These are phyloP conservation scores for Chaetomiaceae sp. DNA, from an alignment of 2,329 filamentous ascomycete species.

Conservation along the genomic window DNA sequence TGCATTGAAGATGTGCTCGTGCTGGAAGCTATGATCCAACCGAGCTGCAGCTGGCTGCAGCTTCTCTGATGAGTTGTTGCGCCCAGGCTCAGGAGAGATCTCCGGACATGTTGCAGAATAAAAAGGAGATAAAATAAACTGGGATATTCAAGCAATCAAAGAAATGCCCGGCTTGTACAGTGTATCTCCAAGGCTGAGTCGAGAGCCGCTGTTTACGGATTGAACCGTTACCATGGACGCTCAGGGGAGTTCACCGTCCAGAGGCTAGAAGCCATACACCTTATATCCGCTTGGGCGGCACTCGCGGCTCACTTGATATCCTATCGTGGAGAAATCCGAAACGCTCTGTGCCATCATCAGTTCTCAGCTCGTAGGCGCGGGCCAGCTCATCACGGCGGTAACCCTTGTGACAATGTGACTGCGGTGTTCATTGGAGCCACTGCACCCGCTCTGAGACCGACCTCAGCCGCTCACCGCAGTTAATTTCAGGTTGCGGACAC, in stretches of 20 bases:
- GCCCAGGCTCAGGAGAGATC: background rate
- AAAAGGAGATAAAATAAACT: background rate
- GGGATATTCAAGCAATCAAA: background rate
- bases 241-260: too few relatives aligned
- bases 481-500: too few relatives aligned
- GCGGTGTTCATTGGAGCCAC: background rate
- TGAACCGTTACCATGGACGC: too few relatives aligned
- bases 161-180: background rate
- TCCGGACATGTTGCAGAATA: background rate
- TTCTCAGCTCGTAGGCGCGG: background rate
- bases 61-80: constrained; percentile 18
- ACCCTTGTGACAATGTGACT: background rate
- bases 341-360: background rate
- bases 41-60: constrained; percentile 13
- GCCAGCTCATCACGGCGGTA: constrained; percentile 1
- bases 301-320: too few relatives aligned
- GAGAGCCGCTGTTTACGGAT: background rate
- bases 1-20: background rate
- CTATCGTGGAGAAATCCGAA: too few relatives aligned
- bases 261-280: too few relatives aligned
- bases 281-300: too few relatives aligned
- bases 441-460: too few relatives aligned
- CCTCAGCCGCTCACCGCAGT: background rate
- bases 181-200: background rate
- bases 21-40: constrained; percentile 17